Percentiles rank a stretch among this genome's conserved stretches.
Conservation (phyloP, 2,329 filamentous ascomycete species). For the Neopestalotiopsis sp. region DNA sequence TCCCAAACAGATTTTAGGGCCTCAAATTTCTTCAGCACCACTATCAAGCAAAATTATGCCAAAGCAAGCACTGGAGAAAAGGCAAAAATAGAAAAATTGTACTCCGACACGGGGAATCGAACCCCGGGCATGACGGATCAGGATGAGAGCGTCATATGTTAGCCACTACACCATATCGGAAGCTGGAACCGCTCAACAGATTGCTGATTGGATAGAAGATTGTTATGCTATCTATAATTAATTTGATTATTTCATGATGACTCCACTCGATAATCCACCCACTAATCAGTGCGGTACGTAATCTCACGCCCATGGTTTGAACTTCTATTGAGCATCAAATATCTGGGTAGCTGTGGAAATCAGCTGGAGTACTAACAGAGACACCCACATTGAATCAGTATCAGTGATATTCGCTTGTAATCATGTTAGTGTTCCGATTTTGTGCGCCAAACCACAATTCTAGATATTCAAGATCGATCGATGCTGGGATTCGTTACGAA, state of each 20-base stretch:
- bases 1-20: no score
- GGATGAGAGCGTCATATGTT: slow-evolving; percentile 13
- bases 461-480: no score
- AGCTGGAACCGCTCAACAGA: not conserved
- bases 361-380: no score
- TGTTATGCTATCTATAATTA: not conserved
- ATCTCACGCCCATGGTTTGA: not conserved
- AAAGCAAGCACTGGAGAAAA: not conserved
- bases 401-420: no score
- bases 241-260: rapidly evolving
- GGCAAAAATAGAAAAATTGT: not conserved
- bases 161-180: slow-evolving; percentile 15
- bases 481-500: no score
- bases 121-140: slow-evolving; percentile 33
- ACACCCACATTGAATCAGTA: no score
- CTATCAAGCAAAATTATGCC: no score
- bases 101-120: slow-evolving; percentile 35
- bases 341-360: no score
- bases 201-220: not conserved
- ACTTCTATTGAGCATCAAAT: not conserved
- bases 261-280: not conserved
- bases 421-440: no score
- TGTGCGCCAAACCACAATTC: no score
- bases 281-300: not conserved
- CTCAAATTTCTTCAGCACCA: no score